Evolutionary conservation across 1,284 basidiomycete species (phyloP), one percentile per base, ranked within the genome.

Genomic region (Sporisorium reilianum): DNA sequence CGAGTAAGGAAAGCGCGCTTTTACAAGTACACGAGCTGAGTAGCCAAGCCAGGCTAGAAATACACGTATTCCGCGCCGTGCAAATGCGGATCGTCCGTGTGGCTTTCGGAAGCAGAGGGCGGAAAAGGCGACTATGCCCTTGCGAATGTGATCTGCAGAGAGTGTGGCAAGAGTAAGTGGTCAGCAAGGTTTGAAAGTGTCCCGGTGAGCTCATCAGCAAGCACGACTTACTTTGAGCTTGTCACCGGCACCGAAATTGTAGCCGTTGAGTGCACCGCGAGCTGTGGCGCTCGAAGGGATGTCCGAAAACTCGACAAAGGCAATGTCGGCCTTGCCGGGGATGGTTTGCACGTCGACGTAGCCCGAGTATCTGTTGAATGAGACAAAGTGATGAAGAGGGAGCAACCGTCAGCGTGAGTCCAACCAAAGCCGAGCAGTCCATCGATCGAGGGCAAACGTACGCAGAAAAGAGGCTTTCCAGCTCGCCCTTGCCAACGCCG

Each of bases 241-340:
- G 64, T 81, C 78, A 30, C 75, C 80, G 5, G 64, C 73, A 14
- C 77, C 70, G 60, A 84, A 79, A 40, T 72, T 70, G 65, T 81
- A 70, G 23, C 78, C 80, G 46, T 84, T 83, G 56, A 83, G 77
- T 7, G 74, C 79, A 10, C 81, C 81, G n/a, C 78, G 75, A 14
- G 82, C 83, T 5, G 73, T 69, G 8, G 69, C 75, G 49, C 75
- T 74, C 26, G 71, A 74, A 1, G 76, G 70, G 30, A 81, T 76
- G 36, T 83, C 79, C 16, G 60, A 49, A 46, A 77, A 84, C 64
- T 84, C 83, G 54, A 81, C 80, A 57, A 84, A 84, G 7, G 83
- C 83, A 49, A 84, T 82, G 36, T 77, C 71, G 9, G 75, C 65
- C 41, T 80, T 77, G n/a, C 82, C 82, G 0, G 83, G 83, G 46